Percentiles rank a stretch among this genome's conserved stretches.
Evolutionary conservation across 2,329 filamentous ascomycete species (phyloP).

Genomic region (Epichloe sp.): DNA sequence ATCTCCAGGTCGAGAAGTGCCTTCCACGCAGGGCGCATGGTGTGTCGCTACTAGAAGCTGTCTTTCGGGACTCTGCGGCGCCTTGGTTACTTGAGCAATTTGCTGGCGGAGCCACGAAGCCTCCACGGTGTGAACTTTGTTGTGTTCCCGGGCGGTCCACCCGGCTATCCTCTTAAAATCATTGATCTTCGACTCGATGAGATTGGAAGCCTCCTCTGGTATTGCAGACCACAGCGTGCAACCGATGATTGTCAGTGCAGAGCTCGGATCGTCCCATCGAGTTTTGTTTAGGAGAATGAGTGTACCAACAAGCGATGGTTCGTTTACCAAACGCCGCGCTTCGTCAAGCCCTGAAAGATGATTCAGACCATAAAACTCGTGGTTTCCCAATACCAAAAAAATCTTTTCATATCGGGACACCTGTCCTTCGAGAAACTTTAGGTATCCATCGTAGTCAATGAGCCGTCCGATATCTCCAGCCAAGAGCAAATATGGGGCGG

Average conservation of each 20-base stretch:
- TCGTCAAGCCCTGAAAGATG: constrained; percentile 23
- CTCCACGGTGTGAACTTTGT: constrained; percentile 32
- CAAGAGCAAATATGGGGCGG: constrained; percentile 30
- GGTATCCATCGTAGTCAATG: constrained; percentile 30
- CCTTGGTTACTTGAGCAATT: constrained; percentile 7
- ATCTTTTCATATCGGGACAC: constrained; percentile 28
- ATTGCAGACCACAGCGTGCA: constrained; percentile 45
- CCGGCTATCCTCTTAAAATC: constrained; percentile 41
- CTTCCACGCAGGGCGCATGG: constrained; percentile 28
- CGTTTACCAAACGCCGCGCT: constrained; percentile 24
- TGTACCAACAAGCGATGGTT: constrained; percentile 23
- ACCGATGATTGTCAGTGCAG: constrained; percentile 37
- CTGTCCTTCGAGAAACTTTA: constrained; percentile 28
- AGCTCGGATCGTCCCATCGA: constrained; percentile 25
- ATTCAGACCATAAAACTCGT: constrained; percentile 37
- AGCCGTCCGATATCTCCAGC: constrained; percentile 38
- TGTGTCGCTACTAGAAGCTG: constrained; percentile 40
- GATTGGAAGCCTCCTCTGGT: constrained; percentile 20
- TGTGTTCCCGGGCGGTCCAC: constrained; percentile 39
- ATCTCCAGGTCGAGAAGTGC: no score
- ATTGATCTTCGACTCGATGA: constrained; percentile 31
- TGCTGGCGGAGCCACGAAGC: constrained; percentile 33
- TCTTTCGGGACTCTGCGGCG: constrained; percentile 6
- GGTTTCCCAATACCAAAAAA: constrained; percentile 39
- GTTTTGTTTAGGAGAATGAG: constrained; percentile 31